Conservation (phyloP, 2,329 filamentous ascomycete genomes). For the Talaromyces albobiverticillius region DNA sequence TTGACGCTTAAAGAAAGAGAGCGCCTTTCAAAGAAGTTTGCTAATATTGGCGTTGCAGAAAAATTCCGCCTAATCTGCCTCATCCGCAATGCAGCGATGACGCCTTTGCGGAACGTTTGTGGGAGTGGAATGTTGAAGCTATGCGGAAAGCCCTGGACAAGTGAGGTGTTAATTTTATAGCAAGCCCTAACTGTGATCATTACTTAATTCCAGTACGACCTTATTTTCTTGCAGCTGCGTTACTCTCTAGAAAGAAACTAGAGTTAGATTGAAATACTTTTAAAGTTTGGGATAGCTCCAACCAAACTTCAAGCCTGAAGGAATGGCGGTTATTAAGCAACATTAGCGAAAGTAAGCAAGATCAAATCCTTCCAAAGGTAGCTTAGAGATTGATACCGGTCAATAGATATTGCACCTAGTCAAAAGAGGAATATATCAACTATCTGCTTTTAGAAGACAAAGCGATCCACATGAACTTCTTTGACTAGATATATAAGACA, state of each 20-base stretch:
- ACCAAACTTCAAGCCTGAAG: conserved; percentile 24
- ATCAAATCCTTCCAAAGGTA: not conserved
- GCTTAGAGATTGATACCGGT: not conserved
- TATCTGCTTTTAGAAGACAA: conserved; percentile 23
- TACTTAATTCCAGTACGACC: too few species aligned
- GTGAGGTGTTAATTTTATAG: too few species aligned
- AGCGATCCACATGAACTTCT: conserved; percentile 27
- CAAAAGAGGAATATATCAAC: conserved; percentile 22
- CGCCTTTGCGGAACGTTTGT: not conserved
- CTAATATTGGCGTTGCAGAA: not conserved
- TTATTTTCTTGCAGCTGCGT: too few species aligned
- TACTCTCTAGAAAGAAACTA: conserved; percentile 26
- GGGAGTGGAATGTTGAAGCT: not conserved
- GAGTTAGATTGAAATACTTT: conserved; percentile 24
- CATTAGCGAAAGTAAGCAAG: conserved; percentile 20
- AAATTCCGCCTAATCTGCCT: not conserved
- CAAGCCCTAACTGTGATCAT: too few species aligned
- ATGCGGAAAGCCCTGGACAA: not conserved
- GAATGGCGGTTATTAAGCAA: conserved; percentile 21
- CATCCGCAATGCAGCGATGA: conserved; percentile 1
- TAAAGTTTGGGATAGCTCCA: conserved; percentile 23
- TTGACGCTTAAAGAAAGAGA: not conserved
- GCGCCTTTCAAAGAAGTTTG: not conserved
- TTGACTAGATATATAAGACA: conserved; percentile 25
- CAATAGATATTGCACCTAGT: conserved; percentile 25